Percentiles rank a stretch among this genome's conserved stretches.
phyloP scores from a whole-genome alignment of 129 eudicot species.

The carrot (Daucus carota) region DH1_v3.0 NC_030382.2:43504501-43505000 shows the following conservation, averaged over 20 bases:
- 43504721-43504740: constrained; percentile 11
- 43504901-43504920: constrained; percentile 77
- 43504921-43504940: constrained; percentile 97
- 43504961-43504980: not conserved
- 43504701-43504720: constrained; percentile 91
- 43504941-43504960: constrained; percentile 72
- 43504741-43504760: constrained; percentile 5
- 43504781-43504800: constrained; percentile 93
- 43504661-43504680: constrained; percentile 94
- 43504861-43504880: constrained; percentile 93
- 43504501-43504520: not conserved
- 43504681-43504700: constrained; percentile 98
- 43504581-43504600: constrained; percentile 10
- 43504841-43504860: constrained; percentile 92
- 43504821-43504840: constrained; percentile 78
- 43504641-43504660: constrained; percentile 98
- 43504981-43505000: not conserved
- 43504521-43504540: not conserved
- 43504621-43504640: constrained; percentile 97
- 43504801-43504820: constrained; percentile 76
- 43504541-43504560: not conserved
- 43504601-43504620: constrained; percentile 23
- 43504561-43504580: not conserved
- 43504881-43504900: constrained; percentile 89
- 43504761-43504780: constrained; percentile 22